A percentile compares a stretch with the other conserved stretches of the same genome.
Evolutionary conservation across 2,329 filamentous ascomycete species (phyloP).

Genomic region (Coniochaeta sp.): DNA sequence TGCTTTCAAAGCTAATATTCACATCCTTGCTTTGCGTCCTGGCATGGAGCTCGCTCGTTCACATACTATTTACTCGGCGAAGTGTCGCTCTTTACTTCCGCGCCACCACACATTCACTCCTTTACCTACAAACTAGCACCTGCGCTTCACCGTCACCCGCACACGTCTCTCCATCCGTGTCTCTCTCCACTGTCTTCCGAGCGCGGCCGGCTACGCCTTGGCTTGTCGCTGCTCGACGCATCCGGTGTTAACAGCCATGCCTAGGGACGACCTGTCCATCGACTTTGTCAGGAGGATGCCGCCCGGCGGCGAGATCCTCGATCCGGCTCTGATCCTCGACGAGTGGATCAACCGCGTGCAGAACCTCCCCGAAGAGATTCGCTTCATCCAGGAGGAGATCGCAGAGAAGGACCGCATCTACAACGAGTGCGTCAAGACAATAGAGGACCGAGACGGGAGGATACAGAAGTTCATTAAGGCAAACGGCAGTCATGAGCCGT

Average conservation of each 20-base stretch:
- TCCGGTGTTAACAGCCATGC: constrained; percentile 54
- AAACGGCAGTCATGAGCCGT: constrained; percentile 65
- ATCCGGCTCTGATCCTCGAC: constrained; percentile 65
- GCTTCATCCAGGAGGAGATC: constrained; percentile 78
- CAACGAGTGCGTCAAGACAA: constrained; percentile 59
- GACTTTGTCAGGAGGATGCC: constrained; percentile 63
- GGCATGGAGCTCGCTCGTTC: background rate
- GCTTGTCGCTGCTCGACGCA: constrained; percentile 9
- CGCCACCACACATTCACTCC: background rate
- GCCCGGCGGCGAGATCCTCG: constrained; percentile 47
- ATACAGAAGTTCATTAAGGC: constrained; percentile 77
- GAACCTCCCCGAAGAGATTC: constrained; percentile 76
- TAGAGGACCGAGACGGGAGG: constrained; percentile 64
- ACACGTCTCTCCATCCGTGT: background rate
- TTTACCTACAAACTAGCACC: background rate
- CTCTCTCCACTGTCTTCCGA: background rate
- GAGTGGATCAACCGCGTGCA: constrained; percentile 70
- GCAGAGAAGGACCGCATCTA: constrained; percentile 71
- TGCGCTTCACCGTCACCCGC: background rate
- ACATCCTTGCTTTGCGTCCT: background rate
- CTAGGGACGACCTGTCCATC: constrained; percentile 67
- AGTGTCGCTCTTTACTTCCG: background rate
- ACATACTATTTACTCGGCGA: background rate
- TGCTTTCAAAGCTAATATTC: background rate
- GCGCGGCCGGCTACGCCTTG: background rate